Percentiles rank a stretch among this genome's conserved stretches.
Conservation (phyloP, 176 grass and related monocot species). For the Raddia distichophylla region DNA sequence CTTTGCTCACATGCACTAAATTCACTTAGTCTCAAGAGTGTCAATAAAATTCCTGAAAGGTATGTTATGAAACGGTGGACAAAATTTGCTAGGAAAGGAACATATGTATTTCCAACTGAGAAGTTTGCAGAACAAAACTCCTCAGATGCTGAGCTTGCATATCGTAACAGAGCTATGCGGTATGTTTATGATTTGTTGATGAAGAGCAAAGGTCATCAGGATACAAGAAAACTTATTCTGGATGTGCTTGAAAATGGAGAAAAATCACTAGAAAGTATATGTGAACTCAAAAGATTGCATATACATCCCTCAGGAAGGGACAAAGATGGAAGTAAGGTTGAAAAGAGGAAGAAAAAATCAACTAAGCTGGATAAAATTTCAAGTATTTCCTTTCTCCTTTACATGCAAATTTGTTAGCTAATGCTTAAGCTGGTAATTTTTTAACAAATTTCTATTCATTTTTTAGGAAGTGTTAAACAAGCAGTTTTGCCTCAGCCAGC, state of each 20-base stretch:
- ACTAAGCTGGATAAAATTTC: constrained; percentile 68
- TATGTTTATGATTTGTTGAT: constrained; percentile 72
- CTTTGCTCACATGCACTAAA: constrained; percentile 82
- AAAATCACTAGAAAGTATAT: constrained; percentile 65
- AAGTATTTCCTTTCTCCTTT: constrained; percentile 55
- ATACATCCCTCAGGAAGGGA: constrained; percentile 60
- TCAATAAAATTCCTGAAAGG: constrained; percentile 71
- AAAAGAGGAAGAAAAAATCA: constrained; percentile 80
- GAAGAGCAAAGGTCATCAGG: constrained; percentile 64
- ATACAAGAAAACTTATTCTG: constrained; percentile 66
- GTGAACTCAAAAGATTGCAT: constrained; percentile 69
- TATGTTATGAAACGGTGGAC: constrained; percentile 78
- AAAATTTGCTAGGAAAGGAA: constrained; percentile 65
- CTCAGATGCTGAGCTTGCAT: constrained; percentile 44
- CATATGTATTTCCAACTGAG: constrained; percentile 52
- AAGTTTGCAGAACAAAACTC: constrained; percentile 51
- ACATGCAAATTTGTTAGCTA: constrained; percentile 28
- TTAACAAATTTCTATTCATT: constrained; percentile 20
- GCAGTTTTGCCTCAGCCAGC: constrained; percentile 42
- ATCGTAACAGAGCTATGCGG: constrained; percentile 65
- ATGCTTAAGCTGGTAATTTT: constrained; percentile 13
- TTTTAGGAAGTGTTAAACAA: constrained; percentile 57
- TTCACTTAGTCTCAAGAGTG: constrained; percentile 71
- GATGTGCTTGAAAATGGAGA: constrained; percentile 67
- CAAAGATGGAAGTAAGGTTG: constrained; percentile 67